Evolutionary conservation across 2,329 filamentous ascomycete genomes (phyloP).

Genomic region (Aspergillus caelatus): DNA sequence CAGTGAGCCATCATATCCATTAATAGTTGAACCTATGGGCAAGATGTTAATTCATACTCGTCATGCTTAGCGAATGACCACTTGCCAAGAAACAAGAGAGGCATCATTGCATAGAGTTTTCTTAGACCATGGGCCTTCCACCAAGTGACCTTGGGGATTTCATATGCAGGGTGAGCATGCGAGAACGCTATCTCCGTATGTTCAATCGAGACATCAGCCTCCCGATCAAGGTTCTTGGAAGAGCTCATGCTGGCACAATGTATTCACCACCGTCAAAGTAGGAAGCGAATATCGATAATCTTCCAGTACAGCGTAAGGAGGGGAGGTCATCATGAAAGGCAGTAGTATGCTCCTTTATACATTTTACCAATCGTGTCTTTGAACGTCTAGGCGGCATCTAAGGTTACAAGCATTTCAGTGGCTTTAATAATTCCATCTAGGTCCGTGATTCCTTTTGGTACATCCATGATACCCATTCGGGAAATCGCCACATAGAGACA

Average conservation of each 20-base stretch:
- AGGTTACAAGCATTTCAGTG: background rate
- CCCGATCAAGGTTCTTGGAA: background rate
- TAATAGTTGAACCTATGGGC: slow-evolving; percentile 14
- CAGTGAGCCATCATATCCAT: slow-evolving; percentile 23
- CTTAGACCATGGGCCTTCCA: slow-evolving; percentile 18
- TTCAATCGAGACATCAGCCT: background rate
- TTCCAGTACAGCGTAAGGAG: background rate
- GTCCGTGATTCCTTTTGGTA: background rate
- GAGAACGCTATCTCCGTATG: background rate
- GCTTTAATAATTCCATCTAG: background rate
- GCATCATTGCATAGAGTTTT: slow-evolving; percentile 20
- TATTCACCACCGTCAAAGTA: background rate
- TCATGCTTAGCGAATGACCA: background rate
- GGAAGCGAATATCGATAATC: background rate
- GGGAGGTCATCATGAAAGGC: background rate
- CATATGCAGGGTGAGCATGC: background rate
- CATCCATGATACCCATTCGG: background rate
- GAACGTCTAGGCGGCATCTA: background rate
- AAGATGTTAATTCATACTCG: background rate
- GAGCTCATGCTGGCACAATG: background rate
- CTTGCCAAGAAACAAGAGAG: slow-evolving; percentile 11
- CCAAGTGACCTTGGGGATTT: slow-evolving; percentile 18
- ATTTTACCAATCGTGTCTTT: background rate
- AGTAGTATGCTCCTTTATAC: background rate
- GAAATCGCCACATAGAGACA: background rate